Evolutionary conservation across 139 green algal genomes (phyloP).

Genomic region (Auxenochlorella pyrenoidosa): DNA sequence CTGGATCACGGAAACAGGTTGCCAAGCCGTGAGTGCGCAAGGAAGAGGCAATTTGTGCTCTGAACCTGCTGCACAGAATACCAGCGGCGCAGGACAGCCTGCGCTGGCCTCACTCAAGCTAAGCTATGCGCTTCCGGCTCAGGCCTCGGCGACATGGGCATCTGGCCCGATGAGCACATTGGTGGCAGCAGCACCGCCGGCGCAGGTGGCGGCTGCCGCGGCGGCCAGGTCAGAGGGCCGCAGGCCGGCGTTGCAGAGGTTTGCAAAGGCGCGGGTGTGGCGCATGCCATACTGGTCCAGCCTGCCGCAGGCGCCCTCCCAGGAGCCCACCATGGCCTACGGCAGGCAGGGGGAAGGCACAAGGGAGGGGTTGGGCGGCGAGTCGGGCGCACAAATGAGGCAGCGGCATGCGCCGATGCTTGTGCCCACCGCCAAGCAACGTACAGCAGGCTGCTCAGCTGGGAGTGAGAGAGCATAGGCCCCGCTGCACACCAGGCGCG

Average conservation of each 20-base stretch:
- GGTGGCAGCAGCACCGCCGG: background rate
- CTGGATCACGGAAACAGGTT: no score
- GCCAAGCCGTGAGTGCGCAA: no score
- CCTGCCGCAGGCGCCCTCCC: slow-evolving; percentile 62
- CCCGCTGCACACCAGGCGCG: no score
- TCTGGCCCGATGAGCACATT: slow-evolving; percentile 14
- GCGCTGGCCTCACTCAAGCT: no score
- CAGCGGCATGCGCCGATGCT: background rate
- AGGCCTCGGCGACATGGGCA: background rate
- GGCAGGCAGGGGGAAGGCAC: background rate
- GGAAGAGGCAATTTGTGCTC: no score
- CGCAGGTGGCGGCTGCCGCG: slow-evolving; percentile 14
- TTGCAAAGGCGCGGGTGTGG: slow-evolving; percentile 82
- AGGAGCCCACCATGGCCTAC: slow-evolving; percentile 73
- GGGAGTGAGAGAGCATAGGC: no score
- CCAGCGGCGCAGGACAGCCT: no score
- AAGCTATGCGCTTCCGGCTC: background rate
- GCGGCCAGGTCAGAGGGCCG: slow-evolving; percentile 38
- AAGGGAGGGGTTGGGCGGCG: background rate
- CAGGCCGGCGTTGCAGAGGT: slow-evolving; percentile 87
- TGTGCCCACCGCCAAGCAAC: no score
- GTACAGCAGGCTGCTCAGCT: no score
- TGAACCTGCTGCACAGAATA: no score
- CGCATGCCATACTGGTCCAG: slow-evolving; percentile 90
- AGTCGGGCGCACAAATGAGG: background rate